These are phyloP conservation scores for Isoetes engelmannii DNA, from an alignment of 83 land plant genomes.

Conservation along the genomic window DNA sequence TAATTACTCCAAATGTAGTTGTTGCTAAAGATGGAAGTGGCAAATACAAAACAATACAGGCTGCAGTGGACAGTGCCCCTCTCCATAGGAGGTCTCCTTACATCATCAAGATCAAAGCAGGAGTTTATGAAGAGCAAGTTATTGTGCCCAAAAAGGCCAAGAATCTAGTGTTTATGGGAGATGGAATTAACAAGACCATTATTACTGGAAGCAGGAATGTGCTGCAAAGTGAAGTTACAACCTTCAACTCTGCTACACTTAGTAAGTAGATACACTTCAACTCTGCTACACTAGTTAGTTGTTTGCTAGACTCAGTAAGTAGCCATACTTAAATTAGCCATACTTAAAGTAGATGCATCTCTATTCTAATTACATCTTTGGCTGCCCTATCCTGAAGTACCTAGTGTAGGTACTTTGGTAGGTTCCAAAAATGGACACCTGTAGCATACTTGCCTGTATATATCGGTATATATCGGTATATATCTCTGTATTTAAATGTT, in stretches of 20 bases:
- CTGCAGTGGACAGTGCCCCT: conserved; percentile 22
- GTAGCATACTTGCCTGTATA: too few species aligned
- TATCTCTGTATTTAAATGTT: neutral
- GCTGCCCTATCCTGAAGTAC: neutral
- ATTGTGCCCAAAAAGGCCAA: neutral
- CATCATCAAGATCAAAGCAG: conserved; percentile 31
- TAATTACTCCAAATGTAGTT: neutral
- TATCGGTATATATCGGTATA: too few species aligned
- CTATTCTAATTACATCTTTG: neutral
- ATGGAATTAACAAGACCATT: neutral
- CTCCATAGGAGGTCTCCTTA: conserved; percentile 1
- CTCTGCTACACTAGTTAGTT: too few species aligned
- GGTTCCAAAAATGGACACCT: too few species aligned
- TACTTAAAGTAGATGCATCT: too few species aligned
- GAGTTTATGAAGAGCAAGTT: conserved; percentile 12
- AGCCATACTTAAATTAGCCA: too few species aligned
- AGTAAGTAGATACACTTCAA: neutral
- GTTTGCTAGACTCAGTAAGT: too few species aligned
- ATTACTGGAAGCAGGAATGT: conserved; percentile 8
- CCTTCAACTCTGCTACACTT: conserved; percentile 8
- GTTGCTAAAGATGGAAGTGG: conserved; percentile 31
- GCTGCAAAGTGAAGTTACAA: neutral
- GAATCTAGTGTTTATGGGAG: neutral
- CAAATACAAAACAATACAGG: conserved; percentile 21
- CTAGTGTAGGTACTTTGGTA: too few species aligned